A percentile compares a stretch with the other conserved stretches of the same genome.
phyloP scores from a whole-genome alignment of 495 filamentous ascomycete genomes.

The Emericellopsis terricola region DNA sequence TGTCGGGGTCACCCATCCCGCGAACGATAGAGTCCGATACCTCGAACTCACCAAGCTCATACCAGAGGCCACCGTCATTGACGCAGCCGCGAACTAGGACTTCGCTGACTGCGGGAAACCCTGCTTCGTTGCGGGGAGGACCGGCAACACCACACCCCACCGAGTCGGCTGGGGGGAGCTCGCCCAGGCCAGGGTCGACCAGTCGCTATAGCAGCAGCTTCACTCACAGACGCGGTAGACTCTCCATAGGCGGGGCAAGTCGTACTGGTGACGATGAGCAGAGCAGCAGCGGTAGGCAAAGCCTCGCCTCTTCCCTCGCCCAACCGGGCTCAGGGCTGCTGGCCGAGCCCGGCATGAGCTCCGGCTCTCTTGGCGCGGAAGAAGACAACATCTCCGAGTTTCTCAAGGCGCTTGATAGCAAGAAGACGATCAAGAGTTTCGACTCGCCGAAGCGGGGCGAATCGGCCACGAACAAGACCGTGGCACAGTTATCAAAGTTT shows the following conservation, averaged over 20 bases:
- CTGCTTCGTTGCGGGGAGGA: conserved; percentile 35
- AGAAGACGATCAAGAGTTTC: conserved; percentile 62
- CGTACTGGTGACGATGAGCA: conserved; percentile 63
- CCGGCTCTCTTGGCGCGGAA: conserved; percentile 64
- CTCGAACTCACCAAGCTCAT: conserved; percentile 42
- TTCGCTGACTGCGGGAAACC: conserved; percentile 43
- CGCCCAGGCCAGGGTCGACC: conserved; percentile 57
- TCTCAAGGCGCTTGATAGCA: conserved; percentile 64
- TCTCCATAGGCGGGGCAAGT: conserved; percentile 52
- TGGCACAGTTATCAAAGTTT: conserved; percentile 56
- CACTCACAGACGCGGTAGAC: conserved; percentile 51
- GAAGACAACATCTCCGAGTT: conserved; percentile 90
- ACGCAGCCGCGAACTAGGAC: conserved; percentile 50
- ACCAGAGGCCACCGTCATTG: conserved; percentile 31
- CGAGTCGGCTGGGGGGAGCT: conserved; percentile 39
- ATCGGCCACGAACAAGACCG: conserved; percentile 39
- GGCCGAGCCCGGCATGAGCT: conserved; percentile 54
- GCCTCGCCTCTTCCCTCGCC: conserved; percentile 59
- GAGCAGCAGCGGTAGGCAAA: conserved; percentile 72
- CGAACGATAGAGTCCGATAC: conserved; percentile 19
- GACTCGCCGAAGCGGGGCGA: conserved; percentile 37
- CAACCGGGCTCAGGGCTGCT: conserved; percentile 77
- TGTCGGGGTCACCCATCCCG: conserved; percentile 66
- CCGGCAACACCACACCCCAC: conserved; percentile 28
- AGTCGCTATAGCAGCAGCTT: conserved; percentile 65